phyloP scores from a whole-genome alignment of 345 rosid genomes.

The Salix purpurea region DNA sequence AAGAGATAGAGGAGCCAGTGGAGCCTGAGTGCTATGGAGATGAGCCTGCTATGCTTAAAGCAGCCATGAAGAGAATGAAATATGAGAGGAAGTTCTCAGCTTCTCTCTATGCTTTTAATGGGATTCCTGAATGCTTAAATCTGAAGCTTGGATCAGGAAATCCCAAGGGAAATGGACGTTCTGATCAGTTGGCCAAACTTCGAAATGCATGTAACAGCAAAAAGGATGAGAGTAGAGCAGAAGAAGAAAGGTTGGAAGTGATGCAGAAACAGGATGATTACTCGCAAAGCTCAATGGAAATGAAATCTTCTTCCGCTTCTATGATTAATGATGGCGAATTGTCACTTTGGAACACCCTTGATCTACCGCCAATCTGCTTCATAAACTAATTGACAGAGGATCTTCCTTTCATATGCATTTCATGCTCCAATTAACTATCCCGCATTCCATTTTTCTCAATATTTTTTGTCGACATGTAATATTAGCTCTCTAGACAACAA shows the following conservation, averaged over 20 bases:
- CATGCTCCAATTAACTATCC: neutral
- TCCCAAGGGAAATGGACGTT: slow-evolving; percentile 19
- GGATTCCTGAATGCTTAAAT: slow-evolving; percentile 51
- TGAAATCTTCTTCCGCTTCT: slow-evolving; percentile 15
- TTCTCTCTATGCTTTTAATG: slow-evolving; percentile 60
- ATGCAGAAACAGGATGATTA: slow-evolving; percentile 15
- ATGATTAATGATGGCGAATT: slow-evolving; percentile 38
- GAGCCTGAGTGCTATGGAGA: slow-evolving; percentile 33
- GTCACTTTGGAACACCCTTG: slow-evolving; percentile 59
- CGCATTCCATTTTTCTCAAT: slow-evolving; percentile 4
- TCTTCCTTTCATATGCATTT: neutral
- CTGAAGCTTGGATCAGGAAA: slow-evolving; percentile 33
- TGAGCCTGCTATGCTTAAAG: slow-evolving; percentile 42
- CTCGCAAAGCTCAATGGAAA: slow-evolving; percentile 14
- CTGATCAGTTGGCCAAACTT: slow-evolving; percentile 32
- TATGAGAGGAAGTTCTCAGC: slow-evolving; percentile 63
- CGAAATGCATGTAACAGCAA: slow-evolving; percentile 37
- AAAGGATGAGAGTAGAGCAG: slow-evolving; percentile 8
- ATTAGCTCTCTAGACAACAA: neutral
- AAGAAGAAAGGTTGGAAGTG: slow-evolving; percentile 13
- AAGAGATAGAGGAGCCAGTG: slow-evolving; percentile 40
- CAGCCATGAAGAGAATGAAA: slow-evolving; percentile 53
- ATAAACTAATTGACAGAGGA: slow-evolving; percentile 32
- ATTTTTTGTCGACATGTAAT: neutral
- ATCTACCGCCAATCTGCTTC: slow-evolving; percentile 58